Evolutionary conservation across 1,139 yeast genomes (phyloP).

Genomic region (Candida sanyaensis): DNA sequence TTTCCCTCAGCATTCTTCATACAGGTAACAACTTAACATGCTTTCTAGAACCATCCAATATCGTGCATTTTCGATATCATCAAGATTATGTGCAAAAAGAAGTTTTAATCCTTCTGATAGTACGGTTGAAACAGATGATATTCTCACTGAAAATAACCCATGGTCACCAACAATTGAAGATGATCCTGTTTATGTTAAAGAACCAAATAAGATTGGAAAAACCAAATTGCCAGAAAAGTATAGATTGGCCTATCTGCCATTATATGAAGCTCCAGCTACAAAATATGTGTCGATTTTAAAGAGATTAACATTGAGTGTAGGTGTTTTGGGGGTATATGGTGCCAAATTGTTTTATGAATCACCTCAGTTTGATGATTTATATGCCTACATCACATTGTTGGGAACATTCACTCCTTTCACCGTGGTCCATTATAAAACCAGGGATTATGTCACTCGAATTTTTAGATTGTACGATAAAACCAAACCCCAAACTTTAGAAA

Average conservation of each 20-base stretch:
- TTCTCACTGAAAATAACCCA: constrained; percentile 45
- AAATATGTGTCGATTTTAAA: constrained; percentile 57
- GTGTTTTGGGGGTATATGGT: constrained; percentile 55
- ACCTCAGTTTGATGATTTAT: constrained; percentile 55
- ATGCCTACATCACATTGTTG: constrained; percentile 46
- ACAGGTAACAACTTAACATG: no score
- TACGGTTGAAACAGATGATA: constrained; percentile 44
- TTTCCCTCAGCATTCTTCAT: no score
- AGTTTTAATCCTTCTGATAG: constrained; percentile 33
- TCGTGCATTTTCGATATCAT: not conserved
- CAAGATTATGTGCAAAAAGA: constrained; percentile 12
- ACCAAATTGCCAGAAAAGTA: constrained; percentile 41
- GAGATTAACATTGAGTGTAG: constrained; percentile 55
- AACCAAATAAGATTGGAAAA: constrained; percentile 23
- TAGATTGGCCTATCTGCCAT: constrained; percentile 53
- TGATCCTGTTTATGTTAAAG: constrained; percentile 36
- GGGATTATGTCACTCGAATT: constrained; percentile 70
- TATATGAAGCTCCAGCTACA: constrained; percentile 59
- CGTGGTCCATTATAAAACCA: constrained; percentile 55
- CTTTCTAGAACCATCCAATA: not conserved
- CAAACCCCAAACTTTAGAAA: constrained; percentile 67
- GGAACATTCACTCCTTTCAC: constrained; percentile 51
- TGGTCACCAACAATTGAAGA: constrained; percentile 49
- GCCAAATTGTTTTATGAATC: constrained; percentile 58
- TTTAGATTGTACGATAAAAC: constrained; percentile 66